Conservation (phyloP, 2,329 filamentous ascomycete genomes). For the Cordyceps tenuipes region DNA sequence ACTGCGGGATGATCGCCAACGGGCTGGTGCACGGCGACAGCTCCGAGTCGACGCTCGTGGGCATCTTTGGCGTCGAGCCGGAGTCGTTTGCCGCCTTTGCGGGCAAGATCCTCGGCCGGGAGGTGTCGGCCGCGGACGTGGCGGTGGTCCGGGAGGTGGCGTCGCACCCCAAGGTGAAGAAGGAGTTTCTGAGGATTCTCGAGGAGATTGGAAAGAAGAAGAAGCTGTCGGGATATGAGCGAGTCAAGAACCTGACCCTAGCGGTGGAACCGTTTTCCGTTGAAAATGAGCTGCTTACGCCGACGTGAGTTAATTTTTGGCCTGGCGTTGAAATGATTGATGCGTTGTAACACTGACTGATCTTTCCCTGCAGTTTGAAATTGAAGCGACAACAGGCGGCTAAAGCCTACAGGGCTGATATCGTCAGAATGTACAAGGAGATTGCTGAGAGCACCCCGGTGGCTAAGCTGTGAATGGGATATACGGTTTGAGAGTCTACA, state of each 20-base stretch:
- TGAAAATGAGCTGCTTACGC: slow-evolving; percentile 83
- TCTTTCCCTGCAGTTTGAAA: slow-evolving; percentile 38
- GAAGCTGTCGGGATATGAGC: slow-evolving; percentile 90
- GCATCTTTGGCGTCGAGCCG: slow-evolving; percentile 80
- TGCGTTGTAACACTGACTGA: slow-evolving; percentile 11
- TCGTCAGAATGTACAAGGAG: slow-evolving; percentile 50
- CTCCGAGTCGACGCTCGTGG: slow-evolving; percentile 73
- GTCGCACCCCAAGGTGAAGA: slow-evolving; percentile 60
- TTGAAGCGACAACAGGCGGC: slow-evolving; percentile 50
- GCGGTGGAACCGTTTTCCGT: slow-evolving; percentile 85
- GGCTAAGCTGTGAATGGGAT: slow-evolving; percentile 34
- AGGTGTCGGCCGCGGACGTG: slow-evolving; percentile 55
- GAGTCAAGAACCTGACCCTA: slow-evolving; percentile 64
- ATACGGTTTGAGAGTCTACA: neutral
- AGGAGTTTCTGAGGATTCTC: slow-evolving; percentile 69
- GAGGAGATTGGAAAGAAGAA: slow-evolving; percentile 70
- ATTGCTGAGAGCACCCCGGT: slow-evolving; percentile 33
- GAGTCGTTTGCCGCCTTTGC: slow-evolving; percentile 76
- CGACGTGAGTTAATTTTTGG: slow-evolving; percentile 57
- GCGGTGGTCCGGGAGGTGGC: slow-evolving; percentile 59
- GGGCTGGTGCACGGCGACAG: slow-evolving; percentile 89
- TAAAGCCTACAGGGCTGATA: slow-evolving; percentile 43
- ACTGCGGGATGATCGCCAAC: slow-evolving; percentile 66
- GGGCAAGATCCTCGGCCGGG: slow-evolving; percentile 63
- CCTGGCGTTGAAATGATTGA: neutral